phyloP scores from a whole-genome alignment of 331 rosid genomes.

The Rhamnella rubrinervis region DNA sequence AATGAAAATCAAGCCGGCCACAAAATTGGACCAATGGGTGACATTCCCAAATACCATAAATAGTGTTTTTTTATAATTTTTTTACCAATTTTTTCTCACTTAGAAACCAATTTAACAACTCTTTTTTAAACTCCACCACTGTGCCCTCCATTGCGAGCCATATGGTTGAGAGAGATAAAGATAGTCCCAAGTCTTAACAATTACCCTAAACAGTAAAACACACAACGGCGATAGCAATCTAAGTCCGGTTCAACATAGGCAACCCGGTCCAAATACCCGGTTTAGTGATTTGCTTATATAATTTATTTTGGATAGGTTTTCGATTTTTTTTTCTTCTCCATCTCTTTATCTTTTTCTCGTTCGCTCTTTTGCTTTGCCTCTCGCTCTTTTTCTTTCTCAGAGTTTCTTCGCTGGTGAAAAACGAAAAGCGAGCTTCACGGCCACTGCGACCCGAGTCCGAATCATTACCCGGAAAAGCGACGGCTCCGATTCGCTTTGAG shows the following conservation, averaged over 20 bases:
- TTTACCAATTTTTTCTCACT: no score
- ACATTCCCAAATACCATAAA: no score
- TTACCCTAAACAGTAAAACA: no score
- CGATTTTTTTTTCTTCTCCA: conserved; percentile 29
- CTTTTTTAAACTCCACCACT: no score
- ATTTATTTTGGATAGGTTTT: conserved; percentile 18
- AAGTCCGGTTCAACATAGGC: background rate
- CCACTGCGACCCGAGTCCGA: conserved; percentile 42
- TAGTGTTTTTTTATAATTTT: no score
- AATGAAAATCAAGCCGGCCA: no score
- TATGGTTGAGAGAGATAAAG: no score
- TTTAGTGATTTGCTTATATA: conserved; percentile 1
- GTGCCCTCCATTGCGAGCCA: no score
- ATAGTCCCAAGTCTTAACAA: no score
- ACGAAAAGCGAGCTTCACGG: conserved; percentile 34
- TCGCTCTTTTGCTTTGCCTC: conserved; percentile 7
- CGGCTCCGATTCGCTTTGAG: conserved; percentile 35
- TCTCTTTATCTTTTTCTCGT: conserved; percentile 36
- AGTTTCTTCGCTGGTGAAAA: conserved; percentile 24
- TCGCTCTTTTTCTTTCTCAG: conserved; percentile 25
- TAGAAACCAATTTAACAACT: no score
- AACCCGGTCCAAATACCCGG: background rate
- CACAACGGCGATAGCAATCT: no score
- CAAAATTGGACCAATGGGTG: no score
- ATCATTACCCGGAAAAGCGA: conserved; percentile 27